Base-by-base conservation (phyloP, 75 land plant genomes). In the Azolla pinnata region DNA sequence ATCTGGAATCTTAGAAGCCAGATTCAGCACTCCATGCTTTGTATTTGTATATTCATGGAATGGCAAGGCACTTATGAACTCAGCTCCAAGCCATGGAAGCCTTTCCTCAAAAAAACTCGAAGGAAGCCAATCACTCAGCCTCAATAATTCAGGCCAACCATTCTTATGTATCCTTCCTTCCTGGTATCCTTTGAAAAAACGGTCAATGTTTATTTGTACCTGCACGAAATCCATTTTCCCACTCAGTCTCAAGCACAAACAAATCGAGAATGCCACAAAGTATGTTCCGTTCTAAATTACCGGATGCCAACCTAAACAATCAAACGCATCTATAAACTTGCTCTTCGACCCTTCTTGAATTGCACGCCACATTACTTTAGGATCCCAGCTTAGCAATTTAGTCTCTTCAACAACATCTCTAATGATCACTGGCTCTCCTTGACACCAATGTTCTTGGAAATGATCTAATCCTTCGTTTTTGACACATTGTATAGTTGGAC, bases 111-210 rank as follows among this genome's bases (percentile, higher is more conserved):
- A 85, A 21, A 57, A 66, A 57, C 63, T 73, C 17, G 86, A 65
- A 30, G 97, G 89, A n/a, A 95, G 95, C 92, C 88, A 91, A 34
- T 91, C 95, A 57, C 82, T 91, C 23, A 91, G 64, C 66, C 88
- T 91, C 52, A 88, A 79, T 82, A 91, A 78, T 31, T 73, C 74
- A 29, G 97, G 97, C 95, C 89, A 88, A 10, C 66, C 66, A 44
- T 74, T 66, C n/a, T 33, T 12, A 60, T 88, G 76, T 59, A 29
- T 51, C 60, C 81, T 67, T 17, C 95, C 97, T 32, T 75, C 72
- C 8, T 65, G 35, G 67, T 91, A 91, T 26, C 95, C 97, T 59
- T 54, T 69, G 31, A 91, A 91, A 69, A 91, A 91, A 10, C 75
- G 68, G 28, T 64, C 80, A 21, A 85, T 85, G 49, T 53, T 80